Conservation (phyloP, 2,329 filamentous ascomycete species). For the Fusarium protoensiforme region DNA sequence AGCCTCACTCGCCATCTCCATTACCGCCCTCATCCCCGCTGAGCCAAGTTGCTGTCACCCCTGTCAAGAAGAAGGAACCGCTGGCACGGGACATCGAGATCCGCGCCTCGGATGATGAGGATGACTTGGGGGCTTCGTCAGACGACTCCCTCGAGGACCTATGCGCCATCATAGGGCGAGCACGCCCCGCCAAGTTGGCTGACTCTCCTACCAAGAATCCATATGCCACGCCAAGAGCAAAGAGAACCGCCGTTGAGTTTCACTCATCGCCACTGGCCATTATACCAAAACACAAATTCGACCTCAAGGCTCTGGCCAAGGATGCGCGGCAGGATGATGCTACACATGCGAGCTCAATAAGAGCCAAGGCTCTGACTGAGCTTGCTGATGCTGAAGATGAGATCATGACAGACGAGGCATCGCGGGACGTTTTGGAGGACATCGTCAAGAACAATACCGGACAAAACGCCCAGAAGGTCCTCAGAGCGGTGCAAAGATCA, state of each 20-base stretch:
- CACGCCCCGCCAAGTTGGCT: slow-evolving; percentile 35
- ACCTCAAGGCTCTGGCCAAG: slow-evolving; percentile 70
- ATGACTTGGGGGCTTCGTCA: slow-evolving; percentile 63
- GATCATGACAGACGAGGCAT: slow-evolving; percentile 26
- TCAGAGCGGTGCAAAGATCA: slow-evolving; percentile 63
- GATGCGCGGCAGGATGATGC: slow-evolving; percentile 70
- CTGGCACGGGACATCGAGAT: slow-evolving; percentile 68
- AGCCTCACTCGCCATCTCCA: slow-evolving; percentile 25
- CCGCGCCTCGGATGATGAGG: slow-evolving; percentile 78
- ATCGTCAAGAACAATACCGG: slow-evolving; percentile 52
- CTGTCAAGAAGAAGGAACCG: slow-evolving; percentile 29
- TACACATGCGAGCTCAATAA: slow-evolving; percentile 65
- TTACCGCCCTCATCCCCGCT: slow-evolving; percentile 40
- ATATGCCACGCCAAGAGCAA: slow-evolving; percentile 59
- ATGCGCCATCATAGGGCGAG: slow-evolving; percentile 45
- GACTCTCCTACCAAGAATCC: slow-evolving; percentile 31
- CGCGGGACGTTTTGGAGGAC: slow-evolving; percentile 40
- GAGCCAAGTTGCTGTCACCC: slow-evolving; percentile 40
- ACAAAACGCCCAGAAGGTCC: slow-evolving; percentile 56
- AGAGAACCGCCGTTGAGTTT: slow-evolving; percentile 55
- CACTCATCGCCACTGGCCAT: slow-evolving; percentile 62
- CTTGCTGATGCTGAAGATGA: slow-evolving; percentile 11
- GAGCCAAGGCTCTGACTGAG: slow-evolving; percentile 51
- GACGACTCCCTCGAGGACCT: slow-evolving; percentile 69
- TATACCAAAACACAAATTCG: slow-evolving; percentile 69